A percentile compares a stretch with the other conserved stretches of the same genome.
phyloP scores from a whole-genome alignment of 805 yeast genomes.

The Candida arabinofermentans region DNA sequence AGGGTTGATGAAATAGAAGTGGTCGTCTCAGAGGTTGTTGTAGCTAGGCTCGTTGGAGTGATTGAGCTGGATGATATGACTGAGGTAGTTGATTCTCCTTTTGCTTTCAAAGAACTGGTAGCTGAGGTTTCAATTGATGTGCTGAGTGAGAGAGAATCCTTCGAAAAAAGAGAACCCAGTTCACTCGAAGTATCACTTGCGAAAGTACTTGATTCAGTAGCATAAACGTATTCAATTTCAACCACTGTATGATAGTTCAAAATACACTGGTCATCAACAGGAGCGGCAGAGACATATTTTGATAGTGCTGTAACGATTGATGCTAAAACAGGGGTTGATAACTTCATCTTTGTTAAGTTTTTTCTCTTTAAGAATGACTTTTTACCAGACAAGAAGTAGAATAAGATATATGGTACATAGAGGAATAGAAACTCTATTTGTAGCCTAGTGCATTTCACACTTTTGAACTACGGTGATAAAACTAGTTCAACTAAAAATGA shows the following conservation, averaged over 20 bases:
- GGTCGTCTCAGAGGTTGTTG: background rate
- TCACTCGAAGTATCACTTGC: background rate
- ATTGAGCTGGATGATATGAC: constrained; percentile 16
- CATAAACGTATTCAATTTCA: constrained; percentile 15
- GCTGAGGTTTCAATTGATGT: background rate
- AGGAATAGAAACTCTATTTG: background rate
- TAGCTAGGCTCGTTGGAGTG: background rate
- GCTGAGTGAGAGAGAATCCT: background rate
- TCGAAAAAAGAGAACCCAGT: too few relatives aligned
- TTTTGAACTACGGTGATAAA: too few relatives aligned
- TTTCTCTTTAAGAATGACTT: too few relatives aligned
- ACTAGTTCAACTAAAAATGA: too few relatives aligned
- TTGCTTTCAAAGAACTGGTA: background rate
- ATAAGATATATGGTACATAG: too few relatives aligned
- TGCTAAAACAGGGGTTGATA: background rate
- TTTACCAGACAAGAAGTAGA: too few relatives aligned
- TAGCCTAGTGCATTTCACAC: too few relatives aligned
- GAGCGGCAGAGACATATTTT: background rate
- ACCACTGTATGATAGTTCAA: constrained; percentile 16
- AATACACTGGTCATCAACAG: constrained; percentile 7
- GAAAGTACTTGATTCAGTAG: background rate
- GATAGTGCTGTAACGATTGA: background rate
- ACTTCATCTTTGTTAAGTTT: background rate
- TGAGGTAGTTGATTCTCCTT: background rate
- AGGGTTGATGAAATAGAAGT: background rate